Evolutionary conservation across 768 basidiomycete genomes (phyloP), one percentile per base, ranked within the genome.

Genomic region (Chalciporus piperatus): DNA sequence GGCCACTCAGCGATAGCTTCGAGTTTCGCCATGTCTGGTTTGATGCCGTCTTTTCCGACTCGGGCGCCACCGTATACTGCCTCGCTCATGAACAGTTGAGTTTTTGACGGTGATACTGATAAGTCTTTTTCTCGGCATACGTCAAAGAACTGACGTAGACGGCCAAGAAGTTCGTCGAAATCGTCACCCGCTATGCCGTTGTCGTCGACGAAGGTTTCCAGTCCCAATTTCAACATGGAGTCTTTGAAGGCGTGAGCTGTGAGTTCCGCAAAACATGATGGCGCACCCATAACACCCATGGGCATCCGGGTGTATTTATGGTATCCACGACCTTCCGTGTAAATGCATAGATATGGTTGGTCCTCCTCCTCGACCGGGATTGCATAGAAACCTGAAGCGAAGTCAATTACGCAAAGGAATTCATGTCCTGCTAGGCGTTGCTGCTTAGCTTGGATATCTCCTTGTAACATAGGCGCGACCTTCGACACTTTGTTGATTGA

Each of bases 191-290:
- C 64, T 6, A 64, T 38, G 0, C 63, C 70, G 0, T 73, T 67
- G 48, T 78, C 70, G 39, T 78, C 72, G 0, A 77, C 69, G n/a
- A 74, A 75, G 5, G 70, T 50, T 45, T 74, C 71, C 14, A 73
- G 33, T 0, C 53, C 41, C 1, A 47, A 32, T 2, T 55, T 42
- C 1, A 62, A 59, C 1, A 72, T 43, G 2, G 72, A 30, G 41
- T 71, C 69, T 1, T 62, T 50, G 7, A 73, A 41, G 0, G 47
- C 20, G 0, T 41, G 12, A 0, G 70, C 66, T 1, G 62, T 66
- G 56, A 70, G 58, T 8, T 69, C 25, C 3, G 56, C 60, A 48
- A 74, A 76, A 6, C 61, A 64, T 0, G 71, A 62, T 8, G 74
- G 75, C 2, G 71, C 70, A 0, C 72, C 76, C 0, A 68, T 72